Conservation (phyloP, 352 stramenopile species). For the Plasmopara halstedii region DNA sequence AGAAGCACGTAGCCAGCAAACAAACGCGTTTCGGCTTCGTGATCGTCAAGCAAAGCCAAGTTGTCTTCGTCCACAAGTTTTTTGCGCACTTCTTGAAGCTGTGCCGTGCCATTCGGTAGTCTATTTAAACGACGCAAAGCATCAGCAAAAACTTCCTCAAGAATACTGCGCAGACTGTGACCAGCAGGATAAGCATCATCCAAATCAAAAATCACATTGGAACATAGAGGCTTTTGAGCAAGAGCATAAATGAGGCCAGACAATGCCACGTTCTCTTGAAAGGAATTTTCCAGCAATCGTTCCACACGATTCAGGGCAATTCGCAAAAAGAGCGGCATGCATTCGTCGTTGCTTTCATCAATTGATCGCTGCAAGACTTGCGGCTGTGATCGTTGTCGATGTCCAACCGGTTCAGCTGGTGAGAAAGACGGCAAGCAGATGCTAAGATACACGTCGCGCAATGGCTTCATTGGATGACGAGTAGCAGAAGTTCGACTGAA, state of each 20-base stretch:
- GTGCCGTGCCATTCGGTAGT: conserved; percentile 38
- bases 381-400: conserved; percentile 22
- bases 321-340: conserved; percentile 51
- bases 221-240: conserved; percentile 52
- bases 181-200: conserved; percentile 28
- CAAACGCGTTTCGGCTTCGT: conserved; percentile 56
- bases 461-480: conserved; percentile 57
- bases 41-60: conserved; percentile 44
- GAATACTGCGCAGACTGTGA: conserved; percentile 59
- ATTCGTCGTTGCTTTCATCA: conserved; percentile 7
- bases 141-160: conserved; percentile 75
- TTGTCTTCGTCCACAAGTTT: conserved; percentile 67
- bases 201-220: conserved; percentile 46
- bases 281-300: conserved; percentile 71
- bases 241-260: conserved; percentile 71
- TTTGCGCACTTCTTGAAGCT: conserved; percentile 46
- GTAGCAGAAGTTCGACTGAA: conserved; percentile 45
- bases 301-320: conserved; percentile 72
- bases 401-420: conserved; percentile 29
- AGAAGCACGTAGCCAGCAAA: conserved; percentile 73
- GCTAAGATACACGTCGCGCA: conserved; percentile 58
- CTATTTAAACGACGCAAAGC: conserved; percentile 51
- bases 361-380: conserved; percentile 11
- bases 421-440: conserved; percentile 66
- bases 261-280: conserved; percentile 75